Conservation (phyloP, 495 filamentous ascomycete species). For the Penicillium waksmanii region DNA sequence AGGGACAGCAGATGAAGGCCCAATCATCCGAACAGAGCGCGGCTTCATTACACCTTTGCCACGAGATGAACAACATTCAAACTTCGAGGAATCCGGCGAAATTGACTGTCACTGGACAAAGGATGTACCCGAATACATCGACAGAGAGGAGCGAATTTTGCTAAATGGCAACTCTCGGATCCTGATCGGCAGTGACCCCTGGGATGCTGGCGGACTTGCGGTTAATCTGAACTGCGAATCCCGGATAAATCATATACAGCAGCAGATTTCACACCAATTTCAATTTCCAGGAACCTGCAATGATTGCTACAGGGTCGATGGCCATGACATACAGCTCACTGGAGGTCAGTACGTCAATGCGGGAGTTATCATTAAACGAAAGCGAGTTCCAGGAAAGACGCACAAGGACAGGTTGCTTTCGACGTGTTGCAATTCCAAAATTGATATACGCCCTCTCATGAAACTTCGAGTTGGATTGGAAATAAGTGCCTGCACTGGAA, state of each 20-base stretch:
- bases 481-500: conserved; percentile 17
- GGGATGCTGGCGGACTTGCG: background rate
- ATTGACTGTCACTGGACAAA: background rate
- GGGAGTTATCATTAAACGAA: background rate
- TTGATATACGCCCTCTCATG: background rate
- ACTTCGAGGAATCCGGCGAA: background rate
- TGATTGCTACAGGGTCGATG: no score
- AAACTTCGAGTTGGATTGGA: conserved; percentile 9
- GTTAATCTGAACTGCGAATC: background rate
- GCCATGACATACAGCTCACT: no score
- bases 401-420: background rate
- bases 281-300: background rate
- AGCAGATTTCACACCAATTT: background rate
- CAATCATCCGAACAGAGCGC: conserved; percentile 13
- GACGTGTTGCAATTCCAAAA: background rate
- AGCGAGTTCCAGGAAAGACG: background rate
- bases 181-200: background rate
- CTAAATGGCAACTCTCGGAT: background rate
- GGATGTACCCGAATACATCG: background rate
- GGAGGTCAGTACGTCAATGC: background rate
- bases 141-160: background rate
- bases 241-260: background rate
- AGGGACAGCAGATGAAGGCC: conserved; percentile 4
- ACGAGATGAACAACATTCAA: conserved; percentile 1
- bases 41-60: conserved; percentile 15